phyloP scores from a whole-genome alignment of 768 basidiomycete genomes.

The Cystofilobasidium ferigula region DNA sequence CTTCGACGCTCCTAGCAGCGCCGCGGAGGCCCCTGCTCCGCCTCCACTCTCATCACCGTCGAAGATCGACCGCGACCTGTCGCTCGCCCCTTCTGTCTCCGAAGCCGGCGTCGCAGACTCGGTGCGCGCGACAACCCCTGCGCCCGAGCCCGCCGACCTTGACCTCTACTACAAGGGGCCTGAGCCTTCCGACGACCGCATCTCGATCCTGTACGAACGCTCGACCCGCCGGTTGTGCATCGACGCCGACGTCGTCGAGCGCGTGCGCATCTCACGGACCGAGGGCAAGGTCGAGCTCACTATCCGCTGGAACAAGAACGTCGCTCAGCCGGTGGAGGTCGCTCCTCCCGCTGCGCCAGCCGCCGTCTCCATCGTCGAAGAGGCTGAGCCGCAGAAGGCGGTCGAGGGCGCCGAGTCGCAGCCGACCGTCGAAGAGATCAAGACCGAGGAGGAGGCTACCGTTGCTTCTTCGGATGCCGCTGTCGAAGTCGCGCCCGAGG shows the following conservation, averaged over 20 bases:
- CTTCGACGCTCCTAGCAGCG: not conserved
- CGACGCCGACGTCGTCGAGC: conserved; percentile 75
- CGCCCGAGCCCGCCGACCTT: not conserved
- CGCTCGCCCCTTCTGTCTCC: not conserved
- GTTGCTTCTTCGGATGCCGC: no score
- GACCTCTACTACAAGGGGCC: conserved; percentile 23
- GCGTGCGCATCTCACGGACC: conserved; percentile 63
- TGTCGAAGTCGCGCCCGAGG: no score
- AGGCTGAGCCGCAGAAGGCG: no score
- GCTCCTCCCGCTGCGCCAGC: no score
- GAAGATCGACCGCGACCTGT: not conserved
- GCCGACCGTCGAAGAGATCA: no score
- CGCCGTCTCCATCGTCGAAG: no score
- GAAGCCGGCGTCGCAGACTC: not conserved
- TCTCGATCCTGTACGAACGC: conserved; percentile 92
- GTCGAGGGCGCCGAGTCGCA: no score
- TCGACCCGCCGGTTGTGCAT: conserved; percentile 76
- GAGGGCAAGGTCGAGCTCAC: conserved; percentile 77
- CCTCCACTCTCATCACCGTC: not conserved
- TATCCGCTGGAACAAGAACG: conserved; percentile 37
- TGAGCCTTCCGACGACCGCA: conserved; percentile 37
- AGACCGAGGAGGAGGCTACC: no score
- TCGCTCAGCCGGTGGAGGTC: conserved; percentile 9
- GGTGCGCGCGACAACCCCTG: not conserved
- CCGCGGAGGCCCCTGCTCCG: not conserved